Evolutionary conservation across 2,329 filamentous ascomycete species (phyloP), one percentile per base, ranked within the genome.

Genomic region (Xylaria arbuscula): DNA sequence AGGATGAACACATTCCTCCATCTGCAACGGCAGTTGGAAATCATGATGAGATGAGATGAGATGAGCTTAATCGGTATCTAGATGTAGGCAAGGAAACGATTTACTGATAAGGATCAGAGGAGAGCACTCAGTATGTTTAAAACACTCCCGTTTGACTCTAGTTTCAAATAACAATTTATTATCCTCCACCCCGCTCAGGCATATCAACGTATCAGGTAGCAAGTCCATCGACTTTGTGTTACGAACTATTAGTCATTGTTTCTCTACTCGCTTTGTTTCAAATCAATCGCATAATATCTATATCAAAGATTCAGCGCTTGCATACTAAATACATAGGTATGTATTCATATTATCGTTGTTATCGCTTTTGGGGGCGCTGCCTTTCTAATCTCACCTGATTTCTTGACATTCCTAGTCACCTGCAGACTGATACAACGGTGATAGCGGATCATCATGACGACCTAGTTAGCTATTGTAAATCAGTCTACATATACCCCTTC

Each of bases 1-100:
- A 66, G 63, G 67, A 69, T 54, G 67, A 50, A 62, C 54, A 48
- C 45, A 66, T 62, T 59, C 62, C 54, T 66, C 51, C 53, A 66
- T 48, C 34, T 50, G 58, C 63, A 69, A 32, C 67, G 63, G 67
- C 54, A 69, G 57, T 66, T 66, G 63, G 38, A 48, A n/a, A 64
- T 69, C 62, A 66, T 62, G 45, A 66, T 59, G n/a, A 42, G 42
- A 55, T 59, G 24, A 51, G 42, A 48, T 68, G 24, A 51, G 42
- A 48, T 68, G 61, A 38, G 56, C 53, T 28, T 50, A 40, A 32
- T 63, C 58, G 48, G 22, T 55, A 66, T 65, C 50, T 59, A 45
- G 15, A n/a, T 17, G 40, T 28, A 28, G 55, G 42, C 42, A 15
- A 32, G 13, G 61, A 34, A 40, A 40, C 17, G 10, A 32, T 47